Base-by-base conservation (phyloP, 495 filamentous ascomycete genomes). In the Annulohypoxylon nitens region DNA sequence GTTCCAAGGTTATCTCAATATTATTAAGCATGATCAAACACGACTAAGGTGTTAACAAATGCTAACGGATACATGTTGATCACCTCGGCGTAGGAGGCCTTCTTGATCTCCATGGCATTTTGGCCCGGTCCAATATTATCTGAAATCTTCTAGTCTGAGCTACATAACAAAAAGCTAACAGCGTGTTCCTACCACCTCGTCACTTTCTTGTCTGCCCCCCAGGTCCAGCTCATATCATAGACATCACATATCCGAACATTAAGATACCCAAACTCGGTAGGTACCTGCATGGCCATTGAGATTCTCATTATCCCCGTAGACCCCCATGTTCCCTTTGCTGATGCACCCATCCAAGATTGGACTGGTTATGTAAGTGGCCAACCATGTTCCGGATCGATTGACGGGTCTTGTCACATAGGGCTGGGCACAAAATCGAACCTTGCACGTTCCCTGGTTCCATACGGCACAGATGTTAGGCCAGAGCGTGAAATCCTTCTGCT, bases 391-490 rank as follows among this genome's bases (percentile, higher is more conserved):
- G 12, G 75, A 74, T 36, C 77, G 69, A 33, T 68, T 77, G 67
- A 78, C 67, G 5, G 75, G 70, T 26, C 64, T 70, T 16, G 34
- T 41, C 18, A 78, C 67, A 37, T 67, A 75, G 20, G 77, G 77
- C 34, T 78, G 77, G 14, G 77, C 75, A 34, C 77, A 78, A 43
- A 78, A 73, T n/a, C 77, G 71, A 55, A 78, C 61, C 33, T 69
- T 61, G 57, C 77, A 78, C 16, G 64, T 67, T 37, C 74, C 69
- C 23, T 77, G 43, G 16, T 64, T 53, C 77, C 77, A 78, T n/a
- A 77, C 71, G 34, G 74, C 67, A 57, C 77, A 78, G 45, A 78
- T 16, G 12, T 70, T 70, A 12, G 77, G 70, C 62, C 67, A 77
- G 23, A 78, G 70, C 20, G 53, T 45, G 43, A 71, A 73, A 3